These are phyloP conservation scores for Colletotrichum plurivorum DNA, from an alignment of 2,329 filamentous ascomycete genomes.

Conservation along the genomic window DNA sequence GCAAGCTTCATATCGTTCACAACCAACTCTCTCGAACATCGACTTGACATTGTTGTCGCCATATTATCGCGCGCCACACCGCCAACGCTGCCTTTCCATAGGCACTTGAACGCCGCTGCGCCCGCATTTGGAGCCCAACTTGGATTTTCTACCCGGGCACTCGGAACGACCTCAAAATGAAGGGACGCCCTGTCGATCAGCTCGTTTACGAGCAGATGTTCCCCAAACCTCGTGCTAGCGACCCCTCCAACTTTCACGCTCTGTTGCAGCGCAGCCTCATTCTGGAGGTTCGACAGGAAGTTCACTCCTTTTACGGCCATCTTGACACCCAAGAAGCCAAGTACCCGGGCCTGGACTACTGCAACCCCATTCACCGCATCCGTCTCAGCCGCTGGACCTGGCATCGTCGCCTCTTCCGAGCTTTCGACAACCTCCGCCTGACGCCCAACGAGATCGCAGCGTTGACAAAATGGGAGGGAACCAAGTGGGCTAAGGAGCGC, in stretches of 20 bases:
- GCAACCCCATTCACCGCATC: constrained; percentile 78
- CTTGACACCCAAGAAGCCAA: constrained; percentile 85
- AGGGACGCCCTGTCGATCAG: constrained; percentile 77
- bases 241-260: constrained; percentile 79
- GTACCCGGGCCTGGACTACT: constrained; percentile 87
- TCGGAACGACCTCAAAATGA: constrained; percentile 65
- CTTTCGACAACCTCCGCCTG: constrained; percentile 78
- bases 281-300: constrained; percentile 84
- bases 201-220: constrained; percentile 83
- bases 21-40: not conserved
- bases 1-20: not conserved
- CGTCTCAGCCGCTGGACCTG: constrained; percentile 84
- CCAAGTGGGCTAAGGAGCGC: constrained; percentile 85
- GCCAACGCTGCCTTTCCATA: no score
- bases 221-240: constrained; percentile 75
- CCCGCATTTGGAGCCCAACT: not conserved
- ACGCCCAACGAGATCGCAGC: constrained; percentile 79
- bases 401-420: constrained; percentile 82
- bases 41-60: not conserved
- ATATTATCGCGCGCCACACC: not conserved
- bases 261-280: constrained; percentile 81
- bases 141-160: not conserved
- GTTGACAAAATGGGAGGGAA: constrained; percentile 87
- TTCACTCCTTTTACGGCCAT: constrained; percentile 83
- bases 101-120: no score